phyloP scores from a whole-genome alignment of 1,284 basidiomycete species.

The Boletus sp. region DNA sequence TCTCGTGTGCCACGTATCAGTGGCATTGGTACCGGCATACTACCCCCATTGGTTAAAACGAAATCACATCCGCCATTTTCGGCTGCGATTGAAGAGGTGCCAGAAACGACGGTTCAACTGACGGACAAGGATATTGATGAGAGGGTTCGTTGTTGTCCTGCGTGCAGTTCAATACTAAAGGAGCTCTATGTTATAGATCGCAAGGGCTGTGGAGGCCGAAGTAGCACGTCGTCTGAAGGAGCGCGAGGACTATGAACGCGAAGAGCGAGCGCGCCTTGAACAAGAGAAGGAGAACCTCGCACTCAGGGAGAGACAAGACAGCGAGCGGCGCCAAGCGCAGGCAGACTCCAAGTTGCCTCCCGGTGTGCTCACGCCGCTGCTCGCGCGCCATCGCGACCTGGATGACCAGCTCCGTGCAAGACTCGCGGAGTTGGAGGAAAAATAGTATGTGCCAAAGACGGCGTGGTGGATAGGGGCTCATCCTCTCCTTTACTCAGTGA shows the following conservation, averaged over 20 bases:
- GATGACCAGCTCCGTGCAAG: slow-evolving; percentile 62
- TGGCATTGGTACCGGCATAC: slow-evolving; percentile 24
- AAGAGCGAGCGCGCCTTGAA: slow-evolving; percentile 34
- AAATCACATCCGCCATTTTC: slow-evolving; percentile 22
- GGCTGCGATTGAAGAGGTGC: slow-evolving; percentile 17
- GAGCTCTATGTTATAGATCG: slow-evolving; percentile 46
- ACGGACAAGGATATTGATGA: slow-evolving; percentile 71
- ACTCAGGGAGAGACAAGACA: slow-evolving; percentile 15
- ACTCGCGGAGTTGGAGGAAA: slow-evolving; percentile 64
- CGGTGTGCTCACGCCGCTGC: slow-evolving; percentile 56
- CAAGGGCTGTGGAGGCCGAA: slow-evolving; percentile 66
- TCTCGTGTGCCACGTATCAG: slow-evolving; percentile 34
- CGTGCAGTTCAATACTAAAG: not conserved
- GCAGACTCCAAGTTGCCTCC: slow-evolving; percentile 40
- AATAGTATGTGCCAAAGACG: slow-evolving; percentile 48
- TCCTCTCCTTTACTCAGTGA: slow-evolving; percentile 39
- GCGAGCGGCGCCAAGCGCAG: slow-evolving; percentile 14
- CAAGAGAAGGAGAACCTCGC: slow-evolving; percentile 36
- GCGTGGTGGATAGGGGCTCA: slow-evolving; percentile 12
- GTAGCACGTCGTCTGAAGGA: slow-evolving; percentile 64
- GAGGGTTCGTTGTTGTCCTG: slow-evolving; percentile 41
- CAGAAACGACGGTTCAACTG: slow-evolving; percentile 36
- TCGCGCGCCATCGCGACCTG: slow-evolving; percentile 59
- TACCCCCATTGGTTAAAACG: slow-evolving; percentile 21
- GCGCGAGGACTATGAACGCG: slow-evolving; percentile 46